A percentile compares a stretch with the other conserved stretches of the same genome.
These are phyloP conservation scores for Acacia melanoxylon DNA, from an alignment of 306 rosid genomes.

Conservation along the genomic window DNA sequence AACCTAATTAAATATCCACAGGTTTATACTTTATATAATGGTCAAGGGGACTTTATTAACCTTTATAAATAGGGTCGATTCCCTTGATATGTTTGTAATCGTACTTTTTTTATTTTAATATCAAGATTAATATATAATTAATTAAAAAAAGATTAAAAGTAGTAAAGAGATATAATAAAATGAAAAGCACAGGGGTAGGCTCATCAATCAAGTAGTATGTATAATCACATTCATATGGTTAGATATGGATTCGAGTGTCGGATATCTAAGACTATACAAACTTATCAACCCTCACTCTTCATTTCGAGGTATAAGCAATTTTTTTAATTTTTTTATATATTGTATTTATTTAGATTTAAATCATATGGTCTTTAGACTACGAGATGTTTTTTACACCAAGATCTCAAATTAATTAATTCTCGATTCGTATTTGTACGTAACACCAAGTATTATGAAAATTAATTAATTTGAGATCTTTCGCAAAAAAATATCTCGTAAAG, in stretches of 20 bases:
- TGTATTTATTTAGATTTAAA: no score
- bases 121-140: background rate
- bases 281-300: no score
- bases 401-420: no score
- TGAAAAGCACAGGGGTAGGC: background rate
- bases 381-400: no score
- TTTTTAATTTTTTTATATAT: no score
- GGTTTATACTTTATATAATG: background rate
- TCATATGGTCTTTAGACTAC: no score
- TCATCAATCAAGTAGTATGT: background rate
- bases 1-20: background rate
- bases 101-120: background rate
- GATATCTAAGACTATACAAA: background rate
- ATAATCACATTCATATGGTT: background rate
- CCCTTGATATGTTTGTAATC: background rate
- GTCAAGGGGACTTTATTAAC: background rate
- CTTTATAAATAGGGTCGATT: background rate
- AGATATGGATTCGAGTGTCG: background rate
- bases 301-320: no score
- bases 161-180: background rate
- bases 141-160: background rate
- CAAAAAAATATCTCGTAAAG: no score
- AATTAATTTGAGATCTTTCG: no score
- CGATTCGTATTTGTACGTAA: no score
- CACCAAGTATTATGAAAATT: no score